A percentile compares a stretch with the other conserved stretches of the same genome.
These are phyloP conservation scores for Xylariaceae sp. DNA, from an alignment of 2,329 filamentous ascomycete genomes.

Conservation along the genomic window DNA sequence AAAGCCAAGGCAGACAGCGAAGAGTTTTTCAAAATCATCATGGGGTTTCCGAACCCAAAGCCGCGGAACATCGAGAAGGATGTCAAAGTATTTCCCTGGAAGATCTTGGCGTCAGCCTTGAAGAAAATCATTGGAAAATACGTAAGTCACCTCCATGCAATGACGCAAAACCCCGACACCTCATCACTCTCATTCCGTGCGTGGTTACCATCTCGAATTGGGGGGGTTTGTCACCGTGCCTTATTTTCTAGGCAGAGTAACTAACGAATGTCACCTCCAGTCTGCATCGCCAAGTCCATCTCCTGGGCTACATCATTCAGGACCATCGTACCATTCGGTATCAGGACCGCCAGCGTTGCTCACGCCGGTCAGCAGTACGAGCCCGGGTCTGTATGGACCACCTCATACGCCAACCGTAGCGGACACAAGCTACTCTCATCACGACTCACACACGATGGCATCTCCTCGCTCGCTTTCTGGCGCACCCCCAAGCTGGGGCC, in stretches of 20 bases:
- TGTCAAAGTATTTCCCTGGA: slow-evolving; percentile 98
- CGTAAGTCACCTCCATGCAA: slow-evolving; percentile 24
- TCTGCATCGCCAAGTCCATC: slow-evolving; percentile 30
- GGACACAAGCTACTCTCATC: slow-evolving; percentile 39
- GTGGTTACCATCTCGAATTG: background rate
- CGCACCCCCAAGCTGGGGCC: slow-evolving; percentile 47
- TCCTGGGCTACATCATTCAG: slow-evolving; percentile 9
- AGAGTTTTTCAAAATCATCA: slow-evolving; percentile 98
- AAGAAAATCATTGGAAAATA: slow-evolving; percentile 99
- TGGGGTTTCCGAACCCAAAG: slow-evolving; percentile 94
- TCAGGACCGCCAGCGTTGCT: slow-evolving; percentile 25
- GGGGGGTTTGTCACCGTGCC: no score
- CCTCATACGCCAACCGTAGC: slow-evolving; percentile 38
- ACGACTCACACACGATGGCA: slow-evolving; percentile 49
- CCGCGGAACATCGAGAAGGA: slow-evolving; percentile 98
- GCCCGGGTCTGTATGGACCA: slow-evolving; percentile 31
- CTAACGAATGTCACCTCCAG: slow-evolving; percentile 16
- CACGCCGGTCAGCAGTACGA: slow-evolving; percentile 34
- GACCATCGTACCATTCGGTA: slow-evolving; percentile 17
- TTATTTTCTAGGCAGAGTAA: background rate
- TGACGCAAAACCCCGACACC: background rate
- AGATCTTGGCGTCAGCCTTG: slow-evolving; percentile 77
- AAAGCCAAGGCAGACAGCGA: slow-evolving; percentile 91
- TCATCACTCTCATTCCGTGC: background rate
- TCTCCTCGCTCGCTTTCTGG: slow-evolving; percentile 53